phyloP scores from a whole-genome alignment of 2,329 filamentous ascomycete genomes.

The Aspergillus pseudoviridinutans region DNA sequence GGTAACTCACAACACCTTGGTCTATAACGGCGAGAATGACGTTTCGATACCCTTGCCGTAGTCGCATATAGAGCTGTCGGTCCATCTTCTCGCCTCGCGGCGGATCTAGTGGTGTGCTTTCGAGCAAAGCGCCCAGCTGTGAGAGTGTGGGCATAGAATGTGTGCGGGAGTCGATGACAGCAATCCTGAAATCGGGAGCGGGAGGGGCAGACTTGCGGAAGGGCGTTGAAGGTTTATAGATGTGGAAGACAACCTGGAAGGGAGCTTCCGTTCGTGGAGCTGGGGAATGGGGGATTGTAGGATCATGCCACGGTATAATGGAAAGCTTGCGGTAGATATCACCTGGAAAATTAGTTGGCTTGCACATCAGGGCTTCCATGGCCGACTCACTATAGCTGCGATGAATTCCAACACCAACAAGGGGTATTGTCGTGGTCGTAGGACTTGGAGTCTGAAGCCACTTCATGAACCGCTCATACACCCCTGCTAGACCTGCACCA shows the following conservation, averaged over 20 bases:
- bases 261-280: slow-evolving; percentile 42
- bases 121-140: slow-evolving; percentile 68
- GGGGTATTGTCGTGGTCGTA: slow-evolving; percentile 42
- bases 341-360: slow-evolving; percentile 40
- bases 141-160: slow-evolving; percentile 64
- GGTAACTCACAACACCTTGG: slow-evolving; percentile 81
- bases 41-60: slow-evolving; percentile 81
- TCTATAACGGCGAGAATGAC: slow-evolving; percentile 86
- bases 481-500: slow-evolving; percentile 24
- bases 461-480: slow-evolving; percentile 30
- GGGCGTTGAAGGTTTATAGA: slow-evolving; percentile 69
- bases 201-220: slow-evolving; percentile 80
- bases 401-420: slow-evolving; percentile 52
- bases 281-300: slow-evolving; percentile 30
- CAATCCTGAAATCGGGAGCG: slow-evolving; percentile 76
- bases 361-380: background rate
- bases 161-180: slow-evolving; percentile 71
- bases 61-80: slow-evolving; percentile 63
- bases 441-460: slow-evolving; percentile 28
- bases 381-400: slow-evolving; percentile 46
- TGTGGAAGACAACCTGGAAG: slow-evolving; percentile 71
- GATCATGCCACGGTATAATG: slow-evolving; percentile 69
- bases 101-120: slow-evolving; percentile 67
- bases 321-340: slow-evolving; percentile 74
- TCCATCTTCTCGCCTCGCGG: slow-evolving; percentile 48